Percentiles rank a stretch among this genome's conserved stretches.
phyloP scores from a whole-genome alignment of 1,139 yeast species.

The Candida pseudoviswanathii region DNA sequence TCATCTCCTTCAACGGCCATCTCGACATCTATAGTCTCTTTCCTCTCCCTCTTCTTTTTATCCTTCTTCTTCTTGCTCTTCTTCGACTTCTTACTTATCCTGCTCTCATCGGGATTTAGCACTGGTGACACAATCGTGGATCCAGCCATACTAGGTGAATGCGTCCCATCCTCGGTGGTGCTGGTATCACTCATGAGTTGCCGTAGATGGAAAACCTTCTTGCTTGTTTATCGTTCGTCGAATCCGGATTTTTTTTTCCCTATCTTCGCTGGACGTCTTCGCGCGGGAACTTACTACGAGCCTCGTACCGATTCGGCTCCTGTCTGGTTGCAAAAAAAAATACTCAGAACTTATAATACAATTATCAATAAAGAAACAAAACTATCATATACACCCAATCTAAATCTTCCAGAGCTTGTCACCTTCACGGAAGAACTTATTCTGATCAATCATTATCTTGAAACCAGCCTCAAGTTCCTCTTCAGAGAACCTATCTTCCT shows the following conservation, averaged over 20 bases:
- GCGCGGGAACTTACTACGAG: too few relatives aligned
- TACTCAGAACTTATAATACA: background rate
- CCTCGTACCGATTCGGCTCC: too few relatives aligned
- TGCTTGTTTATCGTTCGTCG: too few relatives aligned
- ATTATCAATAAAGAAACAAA: background rate
- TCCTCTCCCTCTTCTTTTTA: background rate
- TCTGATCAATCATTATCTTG: constrained; percentile 52
- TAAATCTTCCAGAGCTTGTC: constrained; percentile 47
- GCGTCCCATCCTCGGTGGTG: background rate
- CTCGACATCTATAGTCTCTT: background rate
- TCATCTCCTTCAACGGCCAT: background rate
- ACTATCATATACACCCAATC: background rate
- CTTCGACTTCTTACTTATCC: background rate
- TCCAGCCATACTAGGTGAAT: background rate
- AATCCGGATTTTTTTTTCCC: background rate
- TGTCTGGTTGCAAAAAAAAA: background rate
- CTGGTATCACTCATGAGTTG: background rate
- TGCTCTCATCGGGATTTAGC: background rate
- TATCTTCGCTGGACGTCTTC: background rate
- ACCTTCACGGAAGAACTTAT: constrained; percentile 61
- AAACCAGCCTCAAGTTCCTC: constrained; percentile 60
- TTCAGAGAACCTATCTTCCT: constrained; percentile 59
- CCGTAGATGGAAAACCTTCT: too few relatives aligned
- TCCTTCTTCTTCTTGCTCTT: background rate
- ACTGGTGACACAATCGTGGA: background rate